These are phyloP conservation scores for Takakia lepidozioides DNA, from an alignment of 225 moss, liverwort and hornwort species.

Conservation along the genomic window DNA sequence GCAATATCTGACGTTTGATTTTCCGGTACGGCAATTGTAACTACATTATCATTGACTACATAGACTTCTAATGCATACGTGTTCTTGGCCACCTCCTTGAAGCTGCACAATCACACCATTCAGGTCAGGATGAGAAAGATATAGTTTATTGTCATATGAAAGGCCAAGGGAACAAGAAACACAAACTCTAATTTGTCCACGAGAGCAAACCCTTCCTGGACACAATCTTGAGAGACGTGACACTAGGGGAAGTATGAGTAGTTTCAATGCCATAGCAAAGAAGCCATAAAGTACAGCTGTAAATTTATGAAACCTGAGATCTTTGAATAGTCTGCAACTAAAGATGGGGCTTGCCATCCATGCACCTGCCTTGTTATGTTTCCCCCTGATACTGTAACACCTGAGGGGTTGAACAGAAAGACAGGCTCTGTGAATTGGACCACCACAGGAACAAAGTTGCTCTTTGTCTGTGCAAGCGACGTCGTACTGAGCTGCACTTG, in stretches of 20 bases:
- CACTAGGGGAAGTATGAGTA: not conserved
- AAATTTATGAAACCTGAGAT: too few relatives aligned
- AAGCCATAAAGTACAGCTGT: too few relatives aligned
- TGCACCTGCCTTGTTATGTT: constrained; percentile 40
- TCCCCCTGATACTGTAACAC: constrained; percentile 55
- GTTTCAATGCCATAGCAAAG: not conserved
- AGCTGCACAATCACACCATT: constrained; percentile 27
- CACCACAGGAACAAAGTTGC: constrained; percentile 38
- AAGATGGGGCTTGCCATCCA: too few relatives aligned
- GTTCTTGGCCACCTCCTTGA: constrained; percentile 58
- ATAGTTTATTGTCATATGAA: too few relatives aligned
- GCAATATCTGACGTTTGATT: constrained; percentile 51
- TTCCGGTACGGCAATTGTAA: constrained; percentile 44
- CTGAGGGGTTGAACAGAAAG: constrained; percentile 52
- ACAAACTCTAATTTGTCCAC: too few relatives aligned
- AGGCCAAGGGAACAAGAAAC: too few relatives aligned
- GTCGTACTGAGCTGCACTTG: constrained; percentile 59
- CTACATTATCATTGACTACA: constrained; percentile 30
- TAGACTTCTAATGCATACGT: constrained; percentile 58
- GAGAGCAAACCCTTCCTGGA: too few relatives aligned
- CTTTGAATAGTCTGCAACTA: too few relatives aligned
- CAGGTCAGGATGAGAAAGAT: too few relatives aligned
- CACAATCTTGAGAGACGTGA: too few relatives aligned
- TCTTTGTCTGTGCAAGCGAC: constrained; percentile 62
- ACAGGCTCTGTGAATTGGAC: constrained; percentile 75